Percentiles rank a stretch among this genome's conserved stretches.
These are phyloP conservation scores for Cucurbita maxima DNA, from an alignment of 306 rosid species.

Conservation along the genomic window DNA sequence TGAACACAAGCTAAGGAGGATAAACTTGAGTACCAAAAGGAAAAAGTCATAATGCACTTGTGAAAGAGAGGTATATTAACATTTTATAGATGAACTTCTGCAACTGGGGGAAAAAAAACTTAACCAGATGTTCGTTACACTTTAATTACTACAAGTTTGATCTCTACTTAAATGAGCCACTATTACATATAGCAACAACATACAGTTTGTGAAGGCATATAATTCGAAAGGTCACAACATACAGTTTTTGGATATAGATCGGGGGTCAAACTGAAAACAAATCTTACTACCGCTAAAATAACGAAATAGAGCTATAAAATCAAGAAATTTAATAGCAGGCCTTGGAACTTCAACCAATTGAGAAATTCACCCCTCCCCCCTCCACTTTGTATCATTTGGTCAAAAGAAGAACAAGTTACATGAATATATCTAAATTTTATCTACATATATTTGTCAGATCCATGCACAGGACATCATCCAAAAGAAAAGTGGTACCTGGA, in stretches of 20 bases:
- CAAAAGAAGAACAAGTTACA: neutral
- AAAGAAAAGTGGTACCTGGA: conserved; percentile 59
- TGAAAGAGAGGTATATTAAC: neutral
- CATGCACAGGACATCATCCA: neutral
- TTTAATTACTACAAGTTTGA: neutral
- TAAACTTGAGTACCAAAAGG: neutral
- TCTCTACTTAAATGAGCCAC: neutral
- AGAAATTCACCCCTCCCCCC: neutral
- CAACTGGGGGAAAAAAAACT: neutral
- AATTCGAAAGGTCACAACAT: neutral
- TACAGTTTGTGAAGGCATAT: neutral
- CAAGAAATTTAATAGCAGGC: neutral
- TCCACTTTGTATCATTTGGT: too few species aligned
- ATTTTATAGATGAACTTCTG: neutral
- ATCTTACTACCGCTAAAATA: neutral
- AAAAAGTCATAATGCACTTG: neutral
- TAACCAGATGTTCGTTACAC: neutral
- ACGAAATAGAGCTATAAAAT: neutral
- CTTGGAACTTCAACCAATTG: neutral
- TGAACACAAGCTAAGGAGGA: neutral
- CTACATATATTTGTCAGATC: neutral
- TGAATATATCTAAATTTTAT: neutral
- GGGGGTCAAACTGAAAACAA: neutral
- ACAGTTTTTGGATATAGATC: neutral
- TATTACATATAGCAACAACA: neutral